A percentile compares a stretch with the other conserved stretches of the same genome.
phyloP scores from a whole-genome alignment of 257 asterid species.

The Solanum pinnatisectum region DNA sequence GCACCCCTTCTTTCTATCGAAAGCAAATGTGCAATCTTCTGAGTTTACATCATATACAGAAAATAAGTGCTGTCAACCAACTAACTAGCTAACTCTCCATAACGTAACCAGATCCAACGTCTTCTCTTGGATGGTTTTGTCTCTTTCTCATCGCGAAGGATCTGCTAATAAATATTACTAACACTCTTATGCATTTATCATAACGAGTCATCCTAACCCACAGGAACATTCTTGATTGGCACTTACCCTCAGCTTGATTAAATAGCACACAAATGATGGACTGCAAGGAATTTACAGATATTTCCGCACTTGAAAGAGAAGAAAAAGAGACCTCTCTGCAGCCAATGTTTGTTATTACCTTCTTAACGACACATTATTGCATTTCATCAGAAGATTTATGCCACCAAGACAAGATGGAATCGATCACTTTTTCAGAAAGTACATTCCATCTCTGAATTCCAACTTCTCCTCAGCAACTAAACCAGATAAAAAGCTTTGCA shows the following conservation, averaged over 20 bases:
- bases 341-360: not conserved
- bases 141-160: not conserved
- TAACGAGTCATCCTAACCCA: not conserved
- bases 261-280: not conserved
- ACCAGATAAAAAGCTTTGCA: constrained; percentile 83
- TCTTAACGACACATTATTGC: not conserved
- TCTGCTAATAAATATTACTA: not conserved
- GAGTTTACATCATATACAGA: not conserved
- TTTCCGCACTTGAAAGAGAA: not conserved
- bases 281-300: not conserved
- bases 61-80: not conserved
- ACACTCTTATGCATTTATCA: not conserved
- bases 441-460: constrained; percentile 66
- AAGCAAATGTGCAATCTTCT: not conserved
- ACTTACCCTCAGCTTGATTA: not conserved
- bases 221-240: not conserved
- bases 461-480: constrained; percentile 92
- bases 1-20: not conserved
- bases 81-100: not conserved
- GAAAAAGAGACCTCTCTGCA: not conserved
- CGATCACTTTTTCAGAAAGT: constrained; percentile 54
- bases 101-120: not conserved
- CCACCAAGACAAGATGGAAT: not conserved
- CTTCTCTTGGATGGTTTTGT: not conserved
- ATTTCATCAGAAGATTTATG: not conserved